A percentile compares a stretch with the other conserved stretches of the same genome.
Conservation (phyloP, 78 protist genomes). For the Acrasis kona region DNA sequence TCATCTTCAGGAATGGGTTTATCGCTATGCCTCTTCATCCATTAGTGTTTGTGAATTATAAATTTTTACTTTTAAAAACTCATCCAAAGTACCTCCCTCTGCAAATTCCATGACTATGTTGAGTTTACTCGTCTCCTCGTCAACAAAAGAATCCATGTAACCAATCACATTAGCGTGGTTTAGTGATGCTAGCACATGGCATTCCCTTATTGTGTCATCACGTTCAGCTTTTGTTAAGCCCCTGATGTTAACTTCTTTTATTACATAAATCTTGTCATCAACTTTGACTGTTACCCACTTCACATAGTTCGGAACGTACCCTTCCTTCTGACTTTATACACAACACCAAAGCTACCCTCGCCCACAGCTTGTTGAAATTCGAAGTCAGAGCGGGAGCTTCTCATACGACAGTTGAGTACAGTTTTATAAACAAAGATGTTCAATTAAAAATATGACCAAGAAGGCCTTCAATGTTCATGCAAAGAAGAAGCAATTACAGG, state of each 20-base stretch:
- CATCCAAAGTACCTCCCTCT: conserved; percentile 33
- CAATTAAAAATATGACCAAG: no score
- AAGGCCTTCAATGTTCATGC: no score
- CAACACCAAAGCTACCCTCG: conserved; percentile 16
- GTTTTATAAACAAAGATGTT: no score
- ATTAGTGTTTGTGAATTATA: no score
- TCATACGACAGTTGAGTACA: no score
- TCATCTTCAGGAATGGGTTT: neutral
- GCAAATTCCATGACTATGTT: conserved; percentile 61
- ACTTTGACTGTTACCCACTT: neutral
- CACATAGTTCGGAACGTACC: neutral
- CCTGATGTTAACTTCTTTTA: neutral
- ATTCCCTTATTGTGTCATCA: conserved; percentile 20
- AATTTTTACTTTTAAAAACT: no score
- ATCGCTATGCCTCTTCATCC: neutral
- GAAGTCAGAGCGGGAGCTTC: no score
- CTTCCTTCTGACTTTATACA: conserved; percentile 2
- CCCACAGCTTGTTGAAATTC: conserved; percentile 11
- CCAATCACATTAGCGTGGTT: conserved; percentile 8
- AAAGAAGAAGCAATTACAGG: no score
- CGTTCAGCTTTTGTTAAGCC: neutral
- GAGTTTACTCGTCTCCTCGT: conserved; percentile 21
- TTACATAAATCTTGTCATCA: neutral
- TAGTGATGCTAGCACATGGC: conserved; percentile 6
- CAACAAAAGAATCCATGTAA: conserved; percentile 39